phyloP scores from a whole-genome alignment of 352 stramenopile genomes.

The Phytophthora idaei region DNA sequence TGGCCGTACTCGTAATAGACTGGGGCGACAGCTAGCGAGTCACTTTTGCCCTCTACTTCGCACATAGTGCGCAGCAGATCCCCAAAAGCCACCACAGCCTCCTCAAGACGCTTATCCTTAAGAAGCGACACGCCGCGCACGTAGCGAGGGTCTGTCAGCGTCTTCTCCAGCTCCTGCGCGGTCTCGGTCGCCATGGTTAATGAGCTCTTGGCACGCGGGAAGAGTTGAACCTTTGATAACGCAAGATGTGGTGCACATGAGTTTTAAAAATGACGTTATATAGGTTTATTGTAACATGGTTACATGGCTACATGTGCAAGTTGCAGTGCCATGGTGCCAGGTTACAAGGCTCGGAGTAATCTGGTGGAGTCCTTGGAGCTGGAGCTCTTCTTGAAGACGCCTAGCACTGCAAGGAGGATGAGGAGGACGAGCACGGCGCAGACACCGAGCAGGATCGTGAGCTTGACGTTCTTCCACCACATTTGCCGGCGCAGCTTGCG shows the following conservation, averaged over 20 bases:
- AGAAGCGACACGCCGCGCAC: slow-evolving; percentile 67
- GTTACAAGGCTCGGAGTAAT: slow-evolving; percentile 24
- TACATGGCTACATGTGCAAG: slow-evolving; percentile 19
- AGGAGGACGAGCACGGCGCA: slow-evolving; percentile 75
- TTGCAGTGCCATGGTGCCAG: slow-evolving; percentile 5
- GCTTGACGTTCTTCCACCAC: slow-evolving; percentile 89
- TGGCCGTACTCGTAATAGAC: slow-evolving; percentile 90
- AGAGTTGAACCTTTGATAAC: slow-evolving; percentile 13
- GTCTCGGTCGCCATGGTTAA: slow-evolving; percentile 17
- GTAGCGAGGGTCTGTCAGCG: slow-evolving; percentile 76
- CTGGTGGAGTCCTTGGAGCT: slow-evolving; percentile 19
- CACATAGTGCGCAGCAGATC: slow-evolving; percentile 85
- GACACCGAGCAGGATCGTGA: slow-evolving; percentile 70
- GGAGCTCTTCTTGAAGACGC: slow-evolving; percentile 77
- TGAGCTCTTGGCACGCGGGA: slow-evolving; percentile 1
- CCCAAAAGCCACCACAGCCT: slow-evolving; percentile 75
- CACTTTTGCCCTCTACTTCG: slow-evolving; percentile 71
- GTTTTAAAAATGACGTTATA: slow-evolving; percentile 5
- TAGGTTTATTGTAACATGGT: slow-evolving; percentile 20
- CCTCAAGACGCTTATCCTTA: slow-evolving; percentile 83
- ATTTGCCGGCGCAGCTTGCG: slow-evolving; percentile 80
- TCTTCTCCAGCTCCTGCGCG: slow-evolving; percentile 51
- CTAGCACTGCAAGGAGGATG: slow-evolving; percentile 72
- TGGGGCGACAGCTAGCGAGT: slow-evolving; percentile 66
- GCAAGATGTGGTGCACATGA: slow-evolving; percentile 3